Percentiles rank a stretch among this genome's conserved stretches.
Evolutionary conservation across 1,284 basidiomycete species (phyloP).

Genomic region (Mycena citricolor): DNA sequence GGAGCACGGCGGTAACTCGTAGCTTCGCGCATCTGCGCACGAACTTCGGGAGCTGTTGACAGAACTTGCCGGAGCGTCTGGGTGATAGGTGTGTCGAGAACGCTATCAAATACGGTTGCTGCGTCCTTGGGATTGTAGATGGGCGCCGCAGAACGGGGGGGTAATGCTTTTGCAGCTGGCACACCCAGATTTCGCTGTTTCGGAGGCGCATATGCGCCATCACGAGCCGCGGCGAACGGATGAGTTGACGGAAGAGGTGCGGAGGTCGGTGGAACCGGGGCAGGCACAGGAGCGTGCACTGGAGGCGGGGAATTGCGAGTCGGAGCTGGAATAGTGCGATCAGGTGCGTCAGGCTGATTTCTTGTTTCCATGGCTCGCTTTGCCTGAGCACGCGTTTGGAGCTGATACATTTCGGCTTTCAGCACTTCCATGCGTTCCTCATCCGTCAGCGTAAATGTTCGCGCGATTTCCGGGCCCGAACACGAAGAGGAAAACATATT

Average conservation of each 20-base stretch:
- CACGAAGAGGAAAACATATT: neutral
- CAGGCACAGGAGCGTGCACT: neutral
- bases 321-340: conserved; percentile 1
- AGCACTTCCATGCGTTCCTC: conserved; percentile 1
- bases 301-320: neutral
- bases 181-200: conserved; percentile 1
- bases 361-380: conserved; percentile 4
- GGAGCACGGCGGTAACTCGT: no score
- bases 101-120: neutral
- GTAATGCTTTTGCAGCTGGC: neutral
- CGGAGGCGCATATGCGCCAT: conserved; percentile 7
- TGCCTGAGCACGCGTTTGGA: conserved; percentile 3
- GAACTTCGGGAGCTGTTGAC: no score
- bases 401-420: neutral
- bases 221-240: conserved; percentile 6
- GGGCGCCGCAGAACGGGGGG: conserved; percentile 1
- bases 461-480: neutral
- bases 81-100: neutral
- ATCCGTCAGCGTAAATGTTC: conserved; percentile 1
- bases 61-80: no score
- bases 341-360: neutral
- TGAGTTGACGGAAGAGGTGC: neutral
- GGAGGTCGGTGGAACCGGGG: neutral
- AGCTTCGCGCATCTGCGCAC: no score
- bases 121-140: conserved; percentile 2